Evolutionary conservation across 805 yeast species (phyloP).

Genomic region (Kuraishia borneana): DNA sequence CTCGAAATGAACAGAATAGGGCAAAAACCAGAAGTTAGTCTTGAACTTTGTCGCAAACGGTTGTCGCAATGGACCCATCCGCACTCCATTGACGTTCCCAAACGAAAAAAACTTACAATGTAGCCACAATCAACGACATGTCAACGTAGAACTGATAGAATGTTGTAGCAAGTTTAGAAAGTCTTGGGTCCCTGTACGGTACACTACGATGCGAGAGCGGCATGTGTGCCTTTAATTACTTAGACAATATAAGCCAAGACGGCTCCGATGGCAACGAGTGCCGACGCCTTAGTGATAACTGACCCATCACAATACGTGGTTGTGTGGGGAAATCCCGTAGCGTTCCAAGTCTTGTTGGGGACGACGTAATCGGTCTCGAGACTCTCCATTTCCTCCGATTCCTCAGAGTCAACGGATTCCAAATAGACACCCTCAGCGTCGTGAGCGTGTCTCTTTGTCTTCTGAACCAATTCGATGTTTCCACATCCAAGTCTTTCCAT

Average conservation of each 20-base stretch:
- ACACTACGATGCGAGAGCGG: not conserved
- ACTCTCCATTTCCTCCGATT: not conserved
- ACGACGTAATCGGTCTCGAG: not conserved
- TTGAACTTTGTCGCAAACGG: not conserved
- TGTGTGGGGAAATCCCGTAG: not conserved
- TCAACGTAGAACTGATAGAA: not conserved
- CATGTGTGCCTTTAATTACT: not conserved
- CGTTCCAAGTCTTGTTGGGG: constrained; percentile 1
- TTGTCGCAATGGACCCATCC: constrained; percentile 7
- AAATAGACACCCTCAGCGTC: not conserved
- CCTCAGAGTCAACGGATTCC: not conserved
- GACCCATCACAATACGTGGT: constrained; percentile 2
- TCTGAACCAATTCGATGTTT: constrained; percentile 29
- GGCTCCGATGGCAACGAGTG: not conserved
- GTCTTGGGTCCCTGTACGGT: no score
- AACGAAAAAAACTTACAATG: not conserved
- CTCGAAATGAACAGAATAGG: constrained; percentile 64
- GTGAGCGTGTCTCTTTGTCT: constrained; percentile 5
- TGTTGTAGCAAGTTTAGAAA: not conserved
- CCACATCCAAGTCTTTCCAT: constrained; percentile 54
- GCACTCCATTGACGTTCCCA: not conserved
- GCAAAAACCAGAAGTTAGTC: constrained; percentile 47
- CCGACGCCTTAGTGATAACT: not conserved
- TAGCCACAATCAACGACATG: not conserved
- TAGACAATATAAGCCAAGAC: not conserved